These are phyloP conservation scores for Komagataella pastoris DNA, from an alignment of 805 yeast genomes.

Conservation along the genomic window DNA sequence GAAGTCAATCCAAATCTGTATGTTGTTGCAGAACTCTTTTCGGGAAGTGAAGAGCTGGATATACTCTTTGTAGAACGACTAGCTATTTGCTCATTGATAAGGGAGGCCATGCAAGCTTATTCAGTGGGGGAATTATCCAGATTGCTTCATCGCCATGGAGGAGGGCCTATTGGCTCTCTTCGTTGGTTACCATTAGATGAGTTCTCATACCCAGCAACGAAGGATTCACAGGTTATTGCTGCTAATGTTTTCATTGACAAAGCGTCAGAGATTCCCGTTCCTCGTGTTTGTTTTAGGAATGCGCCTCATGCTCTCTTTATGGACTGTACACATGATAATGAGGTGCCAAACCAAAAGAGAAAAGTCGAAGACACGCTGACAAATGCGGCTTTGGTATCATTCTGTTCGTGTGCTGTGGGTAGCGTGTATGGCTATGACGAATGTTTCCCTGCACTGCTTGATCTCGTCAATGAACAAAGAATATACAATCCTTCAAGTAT, in stretches of 20 bases:
- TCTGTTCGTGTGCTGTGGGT: constrained; percentile 90
- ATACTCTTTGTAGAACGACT: constrained; percentile 80
- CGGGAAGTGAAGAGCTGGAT: constrained; percentile 88
- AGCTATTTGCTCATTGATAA: constrained; percentile 76
- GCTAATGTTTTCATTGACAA: constrained; percentile 16
- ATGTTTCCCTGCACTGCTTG: constrained; percentile 68
- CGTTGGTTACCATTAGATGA: constrained; percentile 69
- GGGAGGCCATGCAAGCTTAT: constrained; percentile 98
- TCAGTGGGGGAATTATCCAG: constrained; percentile 76
- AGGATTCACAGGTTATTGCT: constrained; percentile 16
- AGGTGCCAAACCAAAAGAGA: constrained; percentile 77
- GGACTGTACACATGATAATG: constrained; percentile 98
- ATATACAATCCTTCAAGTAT: constrained; percentile 33
- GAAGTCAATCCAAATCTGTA: constrained; percentile 72
- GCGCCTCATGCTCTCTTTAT: constrained; percentile 91
- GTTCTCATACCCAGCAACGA: constrained; percentile 49
- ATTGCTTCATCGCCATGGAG: constrained; percentile 85
- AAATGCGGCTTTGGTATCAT: constrained; percentile 86
- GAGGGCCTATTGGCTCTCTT: constrained; percentile 88
- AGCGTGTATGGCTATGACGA: constrained; percentile 93
- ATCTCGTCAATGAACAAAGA: constrained; percentile 69
- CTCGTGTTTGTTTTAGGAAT: constrained; percentile 47
- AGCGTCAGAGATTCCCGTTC: constrained; percentile 54
- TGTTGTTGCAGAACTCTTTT: constrained; percentile 87
- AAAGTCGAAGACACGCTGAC: constrained; percentile 92